phyloP scores from a whole-genome alignment of 1,284 basidiomycete genomes.

The Rugosomyces carneus region DNA sequence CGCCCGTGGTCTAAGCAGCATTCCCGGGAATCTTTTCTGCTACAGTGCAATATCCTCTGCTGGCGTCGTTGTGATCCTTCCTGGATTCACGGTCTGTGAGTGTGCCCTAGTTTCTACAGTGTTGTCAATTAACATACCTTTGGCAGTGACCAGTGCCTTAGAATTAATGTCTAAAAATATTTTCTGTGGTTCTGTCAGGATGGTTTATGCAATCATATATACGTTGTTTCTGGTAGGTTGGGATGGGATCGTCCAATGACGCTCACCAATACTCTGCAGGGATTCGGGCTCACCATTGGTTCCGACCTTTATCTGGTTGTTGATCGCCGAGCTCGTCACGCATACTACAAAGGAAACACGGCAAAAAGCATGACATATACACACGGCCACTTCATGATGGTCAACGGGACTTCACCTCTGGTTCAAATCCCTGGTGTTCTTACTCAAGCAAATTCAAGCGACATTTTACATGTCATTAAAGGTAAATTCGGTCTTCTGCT shows the following conservation, averaged over 20 bases:
- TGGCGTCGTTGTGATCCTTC: conserved; percentile 74
- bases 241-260: background rate
- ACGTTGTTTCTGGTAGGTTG: conserved; percentile 67
- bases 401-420: conserved; percentile 46
- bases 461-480: conserved; percentile 43
- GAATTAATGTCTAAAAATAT: conserved; percentile 82
- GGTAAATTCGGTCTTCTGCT: conserved; percentile 23
- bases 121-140: conserved; percentile 9
- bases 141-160: conserved; percentile 70
- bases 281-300: conserved; percentile 81
- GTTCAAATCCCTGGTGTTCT: conserved; percentile 52
- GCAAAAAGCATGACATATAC: conserved; percentile 40
- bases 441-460: conserved; percentile 47
- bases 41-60: conserved; percentile 81
- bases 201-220: conserved; percentile 87
- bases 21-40: conserved; percentile 67
- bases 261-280: conserved; percentile 34
- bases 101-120: conserved; percentile 13
- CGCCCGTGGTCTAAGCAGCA: conserved; percentile 66
- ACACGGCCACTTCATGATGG: conserved; percentile 58
- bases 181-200: conserved; percentile 80
- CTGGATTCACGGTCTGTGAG: conserved; percentile 74
- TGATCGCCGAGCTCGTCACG: conserved; percentile 56
- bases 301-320: conserved; percentile 80
- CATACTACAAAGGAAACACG: conserved; percentile 38